Conservation (phyloP, 164 flowering plant species). For the Tinospora cordifolia region DNA sequence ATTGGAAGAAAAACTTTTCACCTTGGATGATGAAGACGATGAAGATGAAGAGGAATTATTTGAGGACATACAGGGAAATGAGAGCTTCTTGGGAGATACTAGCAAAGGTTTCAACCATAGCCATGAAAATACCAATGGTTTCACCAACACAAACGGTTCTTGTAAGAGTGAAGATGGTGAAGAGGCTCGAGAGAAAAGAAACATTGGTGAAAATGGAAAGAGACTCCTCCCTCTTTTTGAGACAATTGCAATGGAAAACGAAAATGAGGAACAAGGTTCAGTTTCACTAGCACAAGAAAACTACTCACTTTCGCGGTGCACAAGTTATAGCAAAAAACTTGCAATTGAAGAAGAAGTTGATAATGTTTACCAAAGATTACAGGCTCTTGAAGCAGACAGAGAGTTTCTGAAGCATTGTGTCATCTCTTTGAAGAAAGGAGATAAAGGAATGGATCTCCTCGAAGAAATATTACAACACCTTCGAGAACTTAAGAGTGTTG, state of each 20-base stretch:
- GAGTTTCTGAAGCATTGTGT: slow-evolving; percentile 80
- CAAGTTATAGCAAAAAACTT: slow-evolving; percentile 27
- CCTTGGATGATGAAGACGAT: slow-evolving; percentile 35
- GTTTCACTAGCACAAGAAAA: slow-evolving; percentile 20
- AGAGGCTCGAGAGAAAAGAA: slow-evolving; percentile 32
- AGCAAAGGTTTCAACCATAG: slow-evolving; percentile 22
- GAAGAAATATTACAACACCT: slow-evolving; percentile 84
- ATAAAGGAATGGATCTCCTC: slow-evolving; percentile 76
- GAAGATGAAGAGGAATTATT: slow-evolving; percentile 19
- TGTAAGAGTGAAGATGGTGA: slow-evolving; percentile 23
- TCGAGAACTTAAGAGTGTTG: slow-evolving; percentile 62
- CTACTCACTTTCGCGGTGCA: slow-evolving; percentile 16
- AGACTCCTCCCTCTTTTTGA: slow-evolving; percentile 77
- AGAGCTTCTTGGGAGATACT: slow-evolving; percentile 26
- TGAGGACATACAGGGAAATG: slow-evolving; percentile 29
- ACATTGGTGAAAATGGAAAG: slow-evolving; percentile 42
- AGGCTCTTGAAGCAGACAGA: slow-evolving; percentile 81
- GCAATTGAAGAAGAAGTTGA: slow-evolving; percentile 74
- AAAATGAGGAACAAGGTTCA: slow-evolving; percentile 31
- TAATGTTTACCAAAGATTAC: slow-evolving; percentile 75
- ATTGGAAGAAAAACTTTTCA: slow-evolving; percentile 72
- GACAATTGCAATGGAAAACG: slow-evolving; percentile 41
- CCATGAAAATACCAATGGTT: slow-evolving; percentile 32
- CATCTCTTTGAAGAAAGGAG: slow-evolving; percentile 78
- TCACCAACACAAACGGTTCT: slow-evolving; percentile 21